These are phyloP conservation scores for Phytophthora syringae DNA, from an alignment of 352 stramenopile species.

Conservation along the genomic window DNA sequence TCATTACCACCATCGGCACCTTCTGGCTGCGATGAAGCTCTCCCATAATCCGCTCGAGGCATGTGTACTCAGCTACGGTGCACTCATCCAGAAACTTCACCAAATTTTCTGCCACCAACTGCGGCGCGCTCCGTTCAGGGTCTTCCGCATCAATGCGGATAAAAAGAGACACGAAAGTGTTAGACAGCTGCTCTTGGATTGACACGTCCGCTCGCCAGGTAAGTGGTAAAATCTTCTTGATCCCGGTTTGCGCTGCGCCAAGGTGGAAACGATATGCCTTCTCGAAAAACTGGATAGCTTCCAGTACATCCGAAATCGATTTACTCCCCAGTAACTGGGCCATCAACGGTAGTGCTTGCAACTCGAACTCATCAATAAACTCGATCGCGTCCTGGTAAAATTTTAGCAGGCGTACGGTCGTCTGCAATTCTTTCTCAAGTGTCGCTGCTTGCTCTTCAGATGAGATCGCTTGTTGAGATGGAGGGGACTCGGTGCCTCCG, in stretches of 20 bases:
- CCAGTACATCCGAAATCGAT: slow-evolving; percentile 93
- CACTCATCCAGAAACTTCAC: slow-evolving; percentile 81
- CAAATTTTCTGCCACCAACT: slow-evolving; percentile 68
- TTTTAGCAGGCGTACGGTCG: slow-evolving; percentile 84
- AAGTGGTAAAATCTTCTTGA: slow-evolving; percentile 92
- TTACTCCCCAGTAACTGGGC: slow-evolving; percentile 90
- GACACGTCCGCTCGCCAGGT: slow-evolving; percentile 91
- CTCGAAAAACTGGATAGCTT: slow-evolving; percentile 95
- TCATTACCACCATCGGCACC: slow-evolving; percentile 69
- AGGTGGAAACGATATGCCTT: slow-evolving; percentile 92
- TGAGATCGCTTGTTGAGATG: slow-evolving; percentile 7
- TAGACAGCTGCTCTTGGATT: slow-evolving; percentile 92
- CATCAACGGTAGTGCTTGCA: slow-evolving; percentile 75
- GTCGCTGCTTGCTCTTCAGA: slow-evolving; percentile 51
- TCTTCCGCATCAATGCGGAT: slow-evolving; percentile 59
- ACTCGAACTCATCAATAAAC: slow-evolving; percentile 94
- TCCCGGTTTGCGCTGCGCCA: slow-evolving; percentile 87
- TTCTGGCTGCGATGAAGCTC: slow-evolving; percentile 67
- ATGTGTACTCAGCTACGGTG: slow-evolving; percentile 79
- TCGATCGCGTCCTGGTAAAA: slow-evolving; percentile 93
- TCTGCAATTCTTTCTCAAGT: slow-evolving; percentile 75
- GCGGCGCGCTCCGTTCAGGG: slow-evolving; percentile 44
- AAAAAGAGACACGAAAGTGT: slow-evolving; percentile 80
- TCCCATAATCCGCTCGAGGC: slow-evolving; percentile 75
- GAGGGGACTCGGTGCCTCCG: not conserved